phyloP scores from a whole-genome alignment of 2,329 filamentous ascomycete genomes.

The Fusarium pseudograminearum region DNA sequence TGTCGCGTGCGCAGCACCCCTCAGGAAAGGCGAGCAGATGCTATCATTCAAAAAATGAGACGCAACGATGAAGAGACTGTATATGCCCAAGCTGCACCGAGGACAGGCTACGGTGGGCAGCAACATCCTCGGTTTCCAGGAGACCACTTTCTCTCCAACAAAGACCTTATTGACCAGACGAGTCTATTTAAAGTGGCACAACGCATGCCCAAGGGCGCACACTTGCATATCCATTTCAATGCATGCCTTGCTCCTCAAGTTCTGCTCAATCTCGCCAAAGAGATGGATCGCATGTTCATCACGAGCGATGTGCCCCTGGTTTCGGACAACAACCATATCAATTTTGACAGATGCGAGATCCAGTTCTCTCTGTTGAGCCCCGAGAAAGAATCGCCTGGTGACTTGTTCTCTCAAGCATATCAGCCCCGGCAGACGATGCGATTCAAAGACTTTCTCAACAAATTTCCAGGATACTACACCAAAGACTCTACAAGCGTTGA shows the following conservation, averaged over 20 bases:
- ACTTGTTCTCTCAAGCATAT: slow-evolving; percentile 66
- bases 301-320: slow-evolving; percentile 67
- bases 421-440: slow-evolving; percentile 58
- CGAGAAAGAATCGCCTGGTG: slow-evolving; percentile 52
- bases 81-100: slow-evolving; percentile 51
- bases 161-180: slow-evolving; percentile 66
- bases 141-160: slow-evolving; percentile 70
- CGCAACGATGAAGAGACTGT: slow-evolving; percentile 52
- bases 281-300: slow-evolving; percentile 75
- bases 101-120: slow-evolving; percentile 58
- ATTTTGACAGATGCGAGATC: slow-evolving; percentile 68
- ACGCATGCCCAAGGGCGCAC: slow-evolving; percentile 76
- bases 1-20: slow-evolving; percentile 51
- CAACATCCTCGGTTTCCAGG: slow-evolving; percentile 60
- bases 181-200: slow-evolving; percentile 67
- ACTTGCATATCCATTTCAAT: slow-evolving; percentile 83
- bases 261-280: slow-evolving; percentile 67
- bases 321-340: slow-evolving; percentile 53
- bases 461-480: slow-evolving; percentile 48
- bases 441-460: slow-evolving; percentile 56
- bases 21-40: slow-evolving; percentile 55
- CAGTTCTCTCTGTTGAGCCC: slow-evolving; percentile 67
- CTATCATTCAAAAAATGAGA: slow-evolving; percentile 56
- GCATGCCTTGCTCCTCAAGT: slow-evolving; percentile 73
- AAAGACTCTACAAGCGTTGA: slow-evolving; percentile 49